Evolutionary conservation across 2,329 filamentous ascomycete species (phyloP).

Genomic region (Epichloe festucae): DNA sequence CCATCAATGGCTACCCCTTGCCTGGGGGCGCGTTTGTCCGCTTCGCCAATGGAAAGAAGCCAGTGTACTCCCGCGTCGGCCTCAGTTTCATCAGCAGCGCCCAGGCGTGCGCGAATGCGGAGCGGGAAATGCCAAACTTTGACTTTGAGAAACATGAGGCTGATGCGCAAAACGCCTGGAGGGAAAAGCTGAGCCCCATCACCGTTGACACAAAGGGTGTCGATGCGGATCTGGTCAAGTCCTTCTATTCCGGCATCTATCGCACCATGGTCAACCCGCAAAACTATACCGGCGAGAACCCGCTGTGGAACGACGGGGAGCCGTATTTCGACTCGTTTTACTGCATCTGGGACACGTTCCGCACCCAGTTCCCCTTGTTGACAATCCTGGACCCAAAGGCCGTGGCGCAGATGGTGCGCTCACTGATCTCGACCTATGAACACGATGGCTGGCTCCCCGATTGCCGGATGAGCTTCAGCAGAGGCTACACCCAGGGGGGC

Average conservation of each 20-base stretch:
- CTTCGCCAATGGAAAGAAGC: constrained; percentile 37
- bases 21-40: constrained; percentile 52
- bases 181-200: constrained; percentile 46
- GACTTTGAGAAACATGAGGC: constrained; percentile 43
- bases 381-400: constrained; percentile 53
- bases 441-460: constrained; percentile 62
- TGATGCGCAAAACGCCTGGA: constrained; percentile 46
- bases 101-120: constrained; percentile 55
- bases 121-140: constrained; percentile 54
- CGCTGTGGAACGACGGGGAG: constrained; percentile 49
- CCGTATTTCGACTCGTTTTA: constrained; percentile 69
- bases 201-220: constrained; percentile 39
- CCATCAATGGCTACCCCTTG: constrained; percentile 39
- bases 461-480: constrained; percentile 63
- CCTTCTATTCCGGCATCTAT: constrained; percentile 62
- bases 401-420: constrained; percentile 54
- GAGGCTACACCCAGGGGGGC: constrained; percentile 62
- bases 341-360: constrained; percentile 62
- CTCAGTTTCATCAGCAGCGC: constrained; percentile 55
- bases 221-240: constrained; percentile 39
- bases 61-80: constrained; percentile 52
- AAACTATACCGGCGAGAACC: constrained; percentile 63
- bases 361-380: constrained; percentile 56
- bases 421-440: constrained; percentile 57
- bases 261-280: constrained; percentile 60